phyloP scores from a whole-genome alignment of 1,284 basidiomycete genomes.

The Puccinia novopanici region DNA sequence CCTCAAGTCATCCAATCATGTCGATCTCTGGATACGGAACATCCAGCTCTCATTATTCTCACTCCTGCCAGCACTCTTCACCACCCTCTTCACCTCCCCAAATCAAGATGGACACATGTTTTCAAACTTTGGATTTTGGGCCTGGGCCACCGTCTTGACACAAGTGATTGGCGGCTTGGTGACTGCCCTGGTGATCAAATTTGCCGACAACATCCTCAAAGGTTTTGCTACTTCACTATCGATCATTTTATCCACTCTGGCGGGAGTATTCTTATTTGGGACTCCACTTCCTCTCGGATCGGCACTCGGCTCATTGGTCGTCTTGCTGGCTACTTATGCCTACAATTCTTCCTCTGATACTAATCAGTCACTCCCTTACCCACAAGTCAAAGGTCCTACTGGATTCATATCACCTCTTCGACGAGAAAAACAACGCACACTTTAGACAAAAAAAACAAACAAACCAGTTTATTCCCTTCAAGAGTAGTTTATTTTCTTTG shows the following conservation, averaged over 20 bases:
- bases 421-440: conserved; percentile 32
- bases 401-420: conserved; percentile 11
- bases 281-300: conserved; percentile 83
- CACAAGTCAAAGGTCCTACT: conserved; percentile 24
- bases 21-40: conserved; percentile 92
- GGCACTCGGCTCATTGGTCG: conserved; percentile 75
- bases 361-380: not conserved
- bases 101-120: conserved; percentile 64
- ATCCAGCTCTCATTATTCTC: conserved; percentile 94
- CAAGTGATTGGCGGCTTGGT: conserved; percentile 88
- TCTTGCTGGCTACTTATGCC: conserved; percentile 82
- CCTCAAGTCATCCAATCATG: conserved; percentile 47
- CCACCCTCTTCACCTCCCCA: conserved; percentile 66
- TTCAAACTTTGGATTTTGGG: conserved; percentile 80
- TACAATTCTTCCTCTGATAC: conserved; percentile 70
- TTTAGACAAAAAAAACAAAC: not conserved
- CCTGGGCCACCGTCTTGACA: conserved; percentile 82
- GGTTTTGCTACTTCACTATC: conserved; percentile 88
- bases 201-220: too few species aligned
- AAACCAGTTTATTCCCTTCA: too few species aligned
- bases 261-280: conserved; percentile 81
- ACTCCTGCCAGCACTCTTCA: conserved; percentile 81
- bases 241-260: conserved; percentile 89
- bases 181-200: conserved; percentile 72
- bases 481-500: conserved; percentile 15